Percentiles rank a stretch among this genome's conserved stretches.
Conservation (phyloP, 2,329 filamentous ascomycete genomes). For the Colletotrichum sidae region DNA sequence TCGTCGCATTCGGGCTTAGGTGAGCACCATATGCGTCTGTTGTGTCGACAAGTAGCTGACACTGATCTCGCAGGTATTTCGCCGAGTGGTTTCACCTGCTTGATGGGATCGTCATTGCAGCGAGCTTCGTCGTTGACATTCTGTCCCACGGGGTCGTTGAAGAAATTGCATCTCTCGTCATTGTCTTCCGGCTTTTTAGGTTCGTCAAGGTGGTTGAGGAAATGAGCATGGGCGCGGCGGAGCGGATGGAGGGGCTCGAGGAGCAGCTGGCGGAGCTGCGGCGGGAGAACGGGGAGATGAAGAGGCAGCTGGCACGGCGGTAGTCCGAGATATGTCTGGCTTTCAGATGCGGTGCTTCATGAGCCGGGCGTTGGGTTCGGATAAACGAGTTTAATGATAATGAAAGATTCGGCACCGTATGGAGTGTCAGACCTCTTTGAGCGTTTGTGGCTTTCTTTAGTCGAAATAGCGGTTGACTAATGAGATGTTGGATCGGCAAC, state of each 20-base stretch:
- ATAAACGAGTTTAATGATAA: slow-evolving; percentile 20
- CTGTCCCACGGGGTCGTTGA: slow-evolving; percentile 69
- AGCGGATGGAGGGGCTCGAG: slow-evolving; percentile 70
- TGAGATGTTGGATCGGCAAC: background rate
- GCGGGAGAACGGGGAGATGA: slow-evolving; percentile 55
- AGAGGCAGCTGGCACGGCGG: slow-evolving; percentile 34
- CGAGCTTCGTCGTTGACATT: slow-evolving; percentile 72
- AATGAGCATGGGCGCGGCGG: slow-evolving; percentile 70
- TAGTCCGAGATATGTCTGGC: slow-evolving; percentile 2
- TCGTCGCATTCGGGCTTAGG: slow-evolving; percentile 72
- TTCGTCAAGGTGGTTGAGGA: slow-evolving; percentile 79
- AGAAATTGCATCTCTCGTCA: slow-evolving; percentile 74
- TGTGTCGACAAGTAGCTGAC: slow-evolving; percentile 28
- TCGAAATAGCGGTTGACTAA: background rate
- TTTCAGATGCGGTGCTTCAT: slow-evolving; percentile 6
- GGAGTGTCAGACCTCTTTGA: background rate
- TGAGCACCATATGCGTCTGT: slow-evolving; percentile 48
- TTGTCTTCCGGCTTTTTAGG: slow-evolving; percentile 75
- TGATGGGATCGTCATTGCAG: slow-evolving; percentile 71
- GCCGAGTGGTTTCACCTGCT: slow-evolving; percentile 71
- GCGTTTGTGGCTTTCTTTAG: slow-evolving; percentile 21
- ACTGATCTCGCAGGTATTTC: slow-evolving; percentile 60
- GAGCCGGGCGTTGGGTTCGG: background rate
- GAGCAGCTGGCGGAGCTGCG: slow-evolving; percentile 63
- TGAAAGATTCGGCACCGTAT: slow-evolving; percentile 13